Evolutionary conservation across 371 early-diverging fungal species (phyloP).

Genomic region (Smittium mucronatum): DNA sequence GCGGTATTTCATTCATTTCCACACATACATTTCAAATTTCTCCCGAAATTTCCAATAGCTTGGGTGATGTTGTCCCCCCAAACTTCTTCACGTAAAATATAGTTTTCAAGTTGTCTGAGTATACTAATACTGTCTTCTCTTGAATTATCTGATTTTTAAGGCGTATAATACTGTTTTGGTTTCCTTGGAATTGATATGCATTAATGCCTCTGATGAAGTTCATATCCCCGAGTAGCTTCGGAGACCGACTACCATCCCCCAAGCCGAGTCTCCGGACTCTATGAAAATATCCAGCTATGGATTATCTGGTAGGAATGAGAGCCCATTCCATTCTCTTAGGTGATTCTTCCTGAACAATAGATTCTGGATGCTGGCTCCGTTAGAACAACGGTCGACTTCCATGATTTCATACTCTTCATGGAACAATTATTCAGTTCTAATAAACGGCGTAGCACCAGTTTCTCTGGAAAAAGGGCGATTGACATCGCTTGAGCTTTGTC

Average conservation of each 20-base stretch:
- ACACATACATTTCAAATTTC: neutral
- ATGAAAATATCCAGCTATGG: neutral
- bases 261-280: neutral
- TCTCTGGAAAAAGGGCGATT: neutral
- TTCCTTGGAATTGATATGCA: neutral
- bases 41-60: neutral
- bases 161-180: neutral
- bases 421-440: neutral
- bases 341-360: neutral
- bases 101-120: neutral
- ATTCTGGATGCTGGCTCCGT: neutral
- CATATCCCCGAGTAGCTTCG: neutral
- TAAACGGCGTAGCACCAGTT: neutral
- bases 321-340: neutral
- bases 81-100: neutral
- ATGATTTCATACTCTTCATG: neutral
- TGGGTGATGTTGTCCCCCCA: neutral
- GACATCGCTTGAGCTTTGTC: slow-evolving; percentile 6
- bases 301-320: neutral
- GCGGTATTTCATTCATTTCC: neutral
- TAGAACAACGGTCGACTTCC: neutral
- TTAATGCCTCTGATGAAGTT: neutral
- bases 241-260: neutral
- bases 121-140: neutral
- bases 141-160: neutral